Conservation (phyloP, 345 rosid species). For the Brassica carinata region DNA sequence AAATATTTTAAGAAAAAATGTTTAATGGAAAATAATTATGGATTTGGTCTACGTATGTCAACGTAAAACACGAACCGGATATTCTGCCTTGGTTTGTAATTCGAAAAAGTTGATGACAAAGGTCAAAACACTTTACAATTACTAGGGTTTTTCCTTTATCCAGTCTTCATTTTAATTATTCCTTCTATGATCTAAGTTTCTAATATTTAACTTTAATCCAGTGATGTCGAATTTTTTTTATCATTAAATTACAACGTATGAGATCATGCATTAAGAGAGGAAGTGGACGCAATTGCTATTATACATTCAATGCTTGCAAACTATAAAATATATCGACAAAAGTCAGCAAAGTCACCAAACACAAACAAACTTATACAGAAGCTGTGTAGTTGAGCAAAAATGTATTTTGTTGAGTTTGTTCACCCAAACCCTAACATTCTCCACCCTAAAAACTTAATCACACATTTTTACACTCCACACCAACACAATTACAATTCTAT, state of each 20-base stretch:
- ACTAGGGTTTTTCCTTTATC: not conserved
- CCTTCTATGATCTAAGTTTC: not conserved
- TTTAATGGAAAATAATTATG: not conserved
- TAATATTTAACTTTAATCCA: not conserved
- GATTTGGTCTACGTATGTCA: not conserved
- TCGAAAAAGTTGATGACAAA: not conserved
- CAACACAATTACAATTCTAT: not conserved
- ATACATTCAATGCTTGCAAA: not conserved
- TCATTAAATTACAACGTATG: not conserved
- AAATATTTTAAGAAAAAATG: not conserved
- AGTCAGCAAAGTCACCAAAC: constrained; percentile 24
- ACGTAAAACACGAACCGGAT: constrained; percentile 6
- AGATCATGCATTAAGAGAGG: too few relatives aligned
- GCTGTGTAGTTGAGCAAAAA: constrained; percentile 38
- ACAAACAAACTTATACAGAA: constrained; percentile 17
- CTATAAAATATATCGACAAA: not conserved
- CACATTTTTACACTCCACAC: constrained; percentile 16
- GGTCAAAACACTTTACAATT: not conserved
- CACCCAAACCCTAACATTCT: constrained; percentile 64
- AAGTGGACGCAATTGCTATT: not conserved
- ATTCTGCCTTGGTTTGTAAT: constrained; percentile 16
- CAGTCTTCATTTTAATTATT: not conserved
- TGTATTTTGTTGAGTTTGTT: constrained; percentile 53
- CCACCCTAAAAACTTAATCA: constrained; percentile 17
- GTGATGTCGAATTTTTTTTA: not conserved